phyloP scores from a whole-genome alignment of 352 stramenopile genomes.

The Pythium angustatum region DNA sequence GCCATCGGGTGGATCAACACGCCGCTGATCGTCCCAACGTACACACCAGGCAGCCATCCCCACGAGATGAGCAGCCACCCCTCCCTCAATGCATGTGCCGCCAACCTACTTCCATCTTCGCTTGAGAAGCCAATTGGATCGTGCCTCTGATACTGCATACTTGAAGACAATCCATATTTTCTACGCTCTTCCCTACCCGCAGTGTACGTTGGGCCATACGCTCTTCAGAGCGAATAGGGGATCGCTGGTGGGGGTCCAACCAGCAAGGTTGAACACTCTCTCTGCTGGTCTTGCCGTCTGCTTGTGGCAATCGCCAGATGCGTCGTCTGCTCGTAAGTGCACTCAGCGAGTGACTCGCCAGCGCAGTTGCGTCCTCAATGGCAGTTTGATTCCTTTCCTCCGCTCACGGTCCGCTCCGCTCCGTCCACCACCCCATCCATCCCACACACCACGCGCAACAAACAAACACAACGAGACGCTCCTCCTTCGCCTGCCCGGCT shows the following conservation, averaged over 20 bases:
- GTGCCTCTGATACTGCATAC: slow-evolving; percentile 1
- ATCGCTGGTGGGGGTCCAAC: neutral
- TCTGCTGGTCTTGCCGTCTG: slow-evolving; percentile 10
- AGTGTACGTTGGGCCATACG: slow-evolving; percentile 2
- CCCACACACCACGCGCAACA: neutral
- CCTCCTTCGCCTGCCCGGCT: slow-evolving; percentile 1
- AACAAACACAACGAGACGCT: slow-evolving; percentile 14
- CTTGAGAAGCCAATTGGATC: neutral
- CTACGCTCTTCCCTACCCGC: slow-evolving; percentile 7
- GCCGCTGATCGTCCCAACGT: slow-evolving; percentile 6
- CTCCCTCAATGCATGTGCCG: neutral
- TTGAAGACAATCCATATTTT: slow-evolving; percentile 11
- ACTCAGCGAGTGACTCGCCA: slow-evolving; percentile 1
- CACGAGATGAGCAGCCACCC: neutral
- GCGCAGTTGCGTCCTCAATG: slow-evolving; percentile 1
- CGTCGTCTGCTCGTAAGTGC: slow-evolving; percentile 23
- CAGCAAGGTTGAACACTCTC: slow-evolving; percentile 1
- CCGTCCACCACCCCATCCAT: slow-evolving; percentile 12
- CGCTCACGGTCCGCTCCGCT: slow-evolving; percentile 7
- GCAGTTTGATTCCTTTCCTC: slow-evolving; percentile 3
- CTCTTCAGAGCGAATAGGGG: slow-evolving; percentile 22
- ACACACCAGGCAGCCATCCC: neutral
- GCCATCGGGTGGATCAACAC: slow-evolving; percentile 12
- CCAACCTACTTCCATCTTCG: neutral
- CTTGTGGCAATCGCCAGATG: slow-evolving; percentile 24